These are phyloP conservation scores for Colletotrichum sp. DNA, from an alignment of 2,329 filamentous ascomycete genomes.

Conservation along the genomic window DNA sequence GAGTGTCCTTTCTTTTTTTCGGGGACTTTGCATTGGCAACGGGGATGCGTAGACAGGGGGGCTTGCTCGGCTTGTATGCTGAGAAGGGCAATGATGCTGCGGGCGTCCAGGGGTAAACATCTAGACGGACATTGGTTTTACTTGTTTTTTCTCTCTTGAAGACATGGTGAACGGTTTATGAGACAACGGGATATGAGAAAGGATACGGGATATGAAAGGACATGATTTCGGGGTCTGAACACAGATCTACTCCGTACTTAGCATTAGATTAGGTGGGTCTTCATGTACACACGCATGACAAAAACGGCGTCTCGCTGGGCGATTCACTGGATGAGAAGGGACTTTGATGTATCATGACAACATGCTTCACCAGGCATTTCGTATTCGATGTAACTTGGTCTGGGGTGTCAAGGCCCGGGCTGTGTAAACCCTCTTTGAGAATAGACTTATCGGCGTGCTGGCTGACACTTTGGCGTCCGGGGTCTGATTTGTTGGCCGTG, in stretches of 20 bases:
- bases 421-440: neutral
- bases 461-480: neutral
- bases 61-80: neutral
- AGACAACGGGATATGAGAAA: neutral
- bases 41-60: neutral
- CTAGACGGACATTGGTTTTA: neutral
- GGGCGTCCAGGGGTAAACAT: neutral
- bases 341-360: neutral
- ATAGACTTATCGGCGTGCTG: neutral
- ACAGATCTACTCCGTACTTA: neutral
- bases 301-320: constrained; percentile 1
- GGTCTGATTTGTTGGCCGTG: neutral
- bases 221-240: neutral
- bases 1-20: neutral
- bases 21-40: neutral
- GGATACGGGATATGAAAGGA: neutral
- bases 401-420: neutral
- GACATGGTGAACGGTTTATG: neutral
- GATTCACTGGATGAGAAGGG: neutral
- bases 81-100: neutral
- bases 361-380: neutral
- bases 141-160: neutral
- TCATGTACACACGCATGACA: neutral
- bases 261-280: neutral
- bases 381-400: neutral